These are phyloP conservation scores for Sicyos edulis DNA, from an alignment of 306 rosid species.

Conservation along the genomic window DNA sequence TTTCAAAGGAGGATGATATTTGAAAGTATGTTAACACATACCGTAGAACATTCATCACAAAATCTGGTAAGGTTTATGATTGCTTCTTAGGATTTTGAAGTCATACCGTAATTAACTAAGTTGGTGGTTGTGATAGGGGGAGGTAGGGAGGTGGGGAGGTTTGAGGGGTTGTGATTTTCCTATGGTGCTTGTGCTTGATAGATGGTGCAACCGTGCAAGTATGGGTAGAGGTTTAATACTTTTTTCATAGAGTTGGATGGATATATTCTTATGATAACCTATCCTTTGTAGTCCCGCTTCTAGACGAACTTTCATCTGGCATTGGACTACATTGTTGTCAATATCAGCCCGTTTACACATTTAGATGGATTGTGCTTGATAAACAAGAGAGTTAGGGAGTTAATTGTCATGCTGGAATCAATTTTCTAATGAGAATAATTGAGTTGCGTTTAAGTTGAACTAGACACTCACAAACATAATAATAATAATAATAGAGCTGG, in stretches of 20 bases:
- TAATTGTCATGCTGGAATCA: no score
- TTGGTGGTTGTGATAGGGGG: background rate
- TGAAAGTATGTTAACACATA: no score
- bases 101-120: background rate
- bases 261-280: background rate
- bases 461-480: no score
- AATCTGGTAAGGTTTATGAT: constrained; percentile 29
- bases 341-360: background rate
- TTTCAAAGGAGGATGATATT: constrained; percentile 9
- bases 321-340: background rate
- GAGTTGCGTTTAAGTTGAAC: no score
- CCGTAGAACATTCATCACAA: constrained; percentile 42
- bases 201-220: no score
- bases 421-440: no score
- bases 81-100: background rate
- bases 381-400: background rate
- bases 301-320: background rate
- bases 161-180: no score
- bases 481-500: no score
- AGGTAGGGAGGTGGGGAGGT: no score
- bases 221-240: no score
- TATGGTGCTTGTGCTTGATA: no score
- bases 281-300: background rate
- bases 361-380: no score
- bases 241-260: background rate